Base-by-base conservation (phyloP, 352 stramenopile species). In the Blastocystis sp. region DNA sequence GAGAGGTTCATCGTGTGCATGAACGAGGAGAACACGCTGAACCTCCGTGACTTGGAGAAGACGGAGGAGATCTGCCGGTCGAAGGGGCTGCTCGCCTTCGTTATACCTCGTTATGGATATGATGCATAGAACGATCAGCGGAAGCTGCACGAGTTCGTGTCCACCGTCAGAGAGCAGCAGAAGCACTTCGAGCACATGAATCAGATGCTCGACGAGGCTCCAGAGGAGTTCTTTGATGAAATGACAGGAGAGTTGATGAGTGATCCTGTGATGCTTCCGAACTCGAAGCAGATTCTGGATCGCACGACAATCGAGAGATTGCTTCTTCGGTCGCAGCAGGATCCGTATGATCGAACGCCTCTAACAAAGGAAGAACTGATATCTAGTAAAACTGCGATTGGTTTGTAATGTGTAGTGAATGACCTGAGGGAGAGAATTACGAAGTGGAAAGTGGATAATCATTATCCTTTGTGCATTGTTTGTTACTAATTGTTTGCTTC, bases 351-450 rank as follows among this genome's bases (percentile, higher is more conserved):
- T 43, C 34, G 64, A 41, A 73, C 59, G 7, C 76, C 76, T 13
- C 76, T 88, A 18, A 88, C 76, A 20, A 78, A 78, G 53, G 76
- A 88, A 30, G 45, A 88, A 47, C 34, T 88, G 43, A 88, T 88
- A 50, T 56, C 76, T 9, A 54, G 76, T 88, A 47, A 24, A 3
- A 6, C 2, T 37, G 39, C n/a, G 3, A 63, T 18, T 30, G 3
- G 43, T 26, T n/a, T 9, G n/a, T 81, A n/a, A 64, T 3, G n/a
- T 7, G 24, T 81, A 81, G 70, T 62, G 54, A 45, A 81, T 16
- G 70, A 81, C 3, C 26, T 81, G 34, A 62, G 24, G 34, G 18
- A 81, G 70, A 63, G 45, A 26, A 81, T 81, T 54, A 41, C 18
- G 20, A 45, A 81, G 54, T 81, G 70, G 70, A 54, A 50, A 39